Percentiles rank a stretch among this genome's conserved stretches.
Conservation (phyloP, 106 monocot species). For the Dioscorea alata region DNA sequence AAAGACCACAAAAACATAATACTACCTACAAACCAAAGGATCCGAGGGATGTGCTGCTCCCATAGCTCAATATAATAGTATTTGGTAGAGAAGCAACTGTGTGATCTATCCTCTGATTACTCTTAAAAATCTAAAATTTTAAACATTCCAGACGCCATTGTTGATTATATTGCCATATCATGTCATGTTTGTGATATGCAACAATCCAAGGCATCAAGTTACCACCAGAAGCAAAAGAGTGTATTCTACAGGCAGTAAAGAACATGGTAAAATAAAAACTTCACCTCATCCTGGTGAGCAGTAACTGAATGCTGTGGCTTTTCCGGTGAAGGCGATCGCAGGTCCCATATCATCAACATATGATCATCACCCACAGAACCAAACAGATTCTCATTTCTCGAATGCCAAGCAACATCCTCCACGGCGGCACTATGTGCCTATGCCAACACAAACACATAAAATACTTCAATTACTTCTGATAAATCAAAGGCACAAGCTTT, state of each 20-base stretch:
- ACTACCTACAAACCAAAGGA: too few relatives aligned
- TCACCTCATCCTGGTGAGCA: constrained; percentile 81
- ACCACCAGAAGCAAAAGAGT: neutral
- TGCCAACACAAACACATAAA: neutral
- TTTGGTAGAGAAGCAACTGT: too few relatives aligned
- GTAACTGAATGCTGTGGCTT: constrained; percentile 55
- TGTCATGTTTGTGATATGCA: too few relatives aligned
- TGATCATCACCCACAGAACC: constrained; percentile 95
- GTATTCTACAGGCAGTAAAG: neutral
- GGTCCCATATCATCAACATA: constrained; percentile 92
- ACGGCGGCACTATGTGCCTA: constrained; percentile 69
- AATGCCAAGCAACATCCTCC: constrained; percentile 96
- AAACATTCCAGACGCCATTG: too few relatives aligned
- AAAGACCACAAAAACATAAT: too few relatives aligned
- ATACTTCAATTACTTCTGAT: neutral
- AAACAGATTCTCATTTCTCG: constrained; percentile 72
- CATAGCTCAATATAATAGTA: too few relatives aligned
- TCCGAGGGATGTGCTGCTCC: too few relatives aligned
- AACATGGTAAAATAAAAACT: neutral
- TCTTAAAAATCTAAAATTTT: too few relatives aligned
- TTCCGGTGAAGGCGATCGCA: constrained; percentile 49
- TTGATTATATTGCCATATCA: too few relatives aligned
- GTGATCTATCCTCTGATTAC: too few relatives aligned
- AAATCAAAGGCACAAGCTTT: neutral
- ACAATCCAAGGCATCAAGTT: too few relatives aligned